Evolutionary conservation across 2,329 filamentous ascomycete species (phyloP).

Genomic region (Orbilia oligospora): DNA sequence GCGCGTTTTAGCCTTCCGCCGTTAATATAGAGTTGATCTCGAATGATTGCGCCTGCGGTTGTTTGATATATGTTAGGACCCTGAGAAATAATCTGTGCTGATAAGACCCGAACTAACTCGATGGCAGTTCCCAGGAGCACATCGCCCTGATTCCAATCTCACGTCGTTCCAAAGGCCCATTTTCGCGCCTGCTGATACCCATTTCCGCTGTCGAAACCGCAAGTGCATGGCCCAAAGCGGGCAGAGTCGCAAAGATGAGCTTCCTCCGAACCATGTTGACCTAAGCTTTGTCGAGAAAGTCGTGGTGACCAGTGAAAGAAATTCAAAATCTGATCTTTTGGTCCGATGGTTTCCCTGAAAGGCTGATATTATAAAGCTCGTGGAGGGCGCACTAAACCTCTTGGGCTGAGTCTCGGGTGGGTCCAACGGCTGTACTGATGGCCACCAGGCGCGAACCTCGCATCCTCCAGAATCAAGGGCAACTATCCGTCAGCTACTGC

Average conservation of each 20-base stretch:
- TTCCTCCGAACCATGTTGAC: constrained; percentile 46
- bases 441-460: constrained; percentile 34
- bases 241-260: constrained; percentile 54
- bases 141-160: constrained; percentile 51
- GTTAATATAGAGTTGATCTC: constrained; percentile 55
- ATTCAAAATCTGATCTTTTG: constrained; percentile 37
- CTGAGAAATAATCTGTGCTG: constrained; percentile 43
- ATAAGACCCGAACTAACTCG: constrained; percentile 50
- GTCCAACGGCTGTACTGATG: constrained; percentile 50
- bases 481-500: constrained; percentile 43
- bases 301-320: constrained; percentile 24
- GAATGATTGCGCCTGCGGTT: constrained; percentile 53
- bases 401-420: constrained; percentile 56
- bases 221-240: constrained; percentile 40
- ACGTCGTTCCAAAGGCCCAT: constrained; percentile 28
- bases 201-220: constrained; percentile 24
- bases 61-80: constrained; percentile 29
- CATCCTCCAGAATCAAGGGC: constrained; percentile 52
- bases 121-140: constrained; percentile 57
- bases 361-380: constrained; percentile 58
- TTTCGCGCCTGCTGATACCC: constrained; percentile 30
- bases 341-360: constrained; percentile 50
- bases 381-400: constrained; percentile 38
- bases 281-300: constrained; percentile 17
- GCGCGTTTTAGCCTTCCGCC: constrained; percentile 48